Conservation (phyloP, 495 filamentous ascomycete species). For the Neurospora sp. region DNA sequence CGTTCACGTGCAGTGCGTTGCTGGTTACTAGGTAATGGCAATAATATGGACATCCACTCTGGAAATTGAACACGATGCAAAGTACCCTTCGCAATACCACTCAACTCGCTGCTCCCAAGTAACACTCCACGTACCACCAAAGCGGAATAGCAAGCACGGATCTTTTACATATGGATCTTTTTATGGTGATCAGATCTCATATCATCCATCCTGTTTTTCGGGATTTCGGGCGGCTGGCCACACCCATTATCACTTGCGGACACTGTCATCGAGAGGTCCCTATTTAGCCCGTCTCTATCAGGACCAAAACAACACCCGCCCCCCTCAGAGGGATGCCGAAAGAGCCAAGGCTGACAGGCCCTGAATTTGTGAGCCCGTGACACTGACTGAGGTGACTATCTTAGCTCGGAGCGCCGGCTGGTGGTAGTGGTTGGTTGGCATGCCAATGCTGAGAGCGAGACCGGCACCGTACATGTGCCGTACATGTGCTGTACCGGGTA, state of each 20-base stretch:
- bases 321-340: neutral
- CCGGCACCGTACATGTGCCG: neutral
- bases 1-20: neutral
- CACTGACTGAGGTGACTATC: neutral
- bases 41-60: neutral
- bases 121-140: neutral
- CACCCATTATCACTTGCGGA: neutral
- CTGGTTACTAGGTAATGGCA: neutral
- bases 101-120: neutral
- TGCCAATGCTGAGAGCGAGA: neutral
- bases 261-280: neutral
- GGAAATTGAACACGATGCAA: neutral
- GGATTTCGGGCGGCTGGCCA: neutral
- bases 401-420: neutral
- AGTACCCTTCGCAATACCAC: neutral
- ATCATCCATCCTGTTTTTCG: neutral
- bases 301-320: neutral
- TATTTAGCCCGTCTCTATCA: neutral
- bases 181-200: neutral
- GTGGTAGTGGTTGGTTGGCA: neutral
- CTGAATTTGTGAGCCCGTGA: neutral
- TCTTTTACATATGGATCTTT: neutral
- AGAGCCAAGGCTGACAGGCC: neutral
- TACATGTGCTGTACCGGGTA: neutral
- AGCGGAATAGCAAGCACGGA: neutral